Conservation (phyloP, 768 basidiomycete genomes). For the Sistotremastrum suecicum region DNA sequence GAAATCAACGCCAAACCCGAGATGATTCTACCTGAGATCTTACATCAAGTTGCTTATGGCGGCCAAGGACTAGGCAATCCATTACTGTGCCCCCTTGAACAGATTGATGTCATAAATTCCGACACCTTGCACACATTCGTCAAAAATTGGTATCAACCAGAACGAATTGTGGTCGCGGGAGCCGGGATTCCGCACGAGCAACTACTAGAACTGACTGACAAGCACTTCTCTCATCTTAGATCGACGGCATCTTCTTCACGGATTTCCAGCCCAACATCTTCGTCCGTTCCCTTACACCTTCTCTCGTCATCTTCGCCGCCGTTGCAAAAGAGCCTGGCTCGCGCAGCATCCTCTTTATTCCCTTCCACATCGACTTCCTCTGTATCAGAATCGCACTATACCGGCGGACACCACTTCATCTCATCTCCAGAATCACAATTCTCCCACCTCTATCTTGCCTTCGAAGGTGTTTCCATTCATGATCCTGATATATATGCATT, state of each 20-base stretch:
- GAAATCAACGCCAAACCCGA: constrained; percentile 85
- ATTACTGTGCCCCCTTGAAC: constrained; percentile 75
- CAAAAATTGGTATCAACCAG: constrained; percentile 80
- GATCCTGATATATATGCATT: constrained; percentile 87
- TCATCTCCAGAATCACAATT: constrained; percentile 53
- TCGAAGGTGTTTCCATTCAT: constrained; percentile 81
- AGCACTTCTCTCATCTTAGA: constrained; percentile 63
- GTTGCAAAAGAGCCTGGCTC: constrained; percentile 52
- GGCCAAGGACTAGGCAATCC: constrained; percentile 77
- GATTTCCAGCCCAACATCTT: constrained; percentile 14
- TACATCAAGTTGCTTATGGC: constrained; percentile 79
- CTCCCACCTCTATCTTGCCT: constrained; percentile 86
- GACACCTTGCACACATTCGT: constrained; percentile 48
- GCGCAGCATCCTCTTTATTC: constrained; percentile 67
- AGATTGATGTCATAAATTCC: constrained; percentile 53
- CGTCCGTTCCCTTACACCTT: constrained; percentile 38
- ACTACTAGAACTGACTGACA: constrained; percentile 73
- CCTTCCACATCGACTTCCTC: constrained; percentile 13
- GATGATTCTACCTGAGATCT: constrained; percentile 79
- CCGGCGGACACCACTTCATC: constrained; percentile 71
- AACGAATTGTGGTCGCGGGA: constrained; percentile 90
- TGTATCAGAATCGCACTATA: constrained; percentile 49
- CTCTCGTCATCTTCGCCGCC: constrained; percentile 38
- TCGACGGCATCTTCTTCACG: constrained; percentile 15
- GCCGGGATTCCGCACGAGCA: constrained; percentile 85